phyloP scores from a whole-genome alignment of 2,329 filamentous ascomycete genomes.

The Zymoseptoria crescenta region DNA sequence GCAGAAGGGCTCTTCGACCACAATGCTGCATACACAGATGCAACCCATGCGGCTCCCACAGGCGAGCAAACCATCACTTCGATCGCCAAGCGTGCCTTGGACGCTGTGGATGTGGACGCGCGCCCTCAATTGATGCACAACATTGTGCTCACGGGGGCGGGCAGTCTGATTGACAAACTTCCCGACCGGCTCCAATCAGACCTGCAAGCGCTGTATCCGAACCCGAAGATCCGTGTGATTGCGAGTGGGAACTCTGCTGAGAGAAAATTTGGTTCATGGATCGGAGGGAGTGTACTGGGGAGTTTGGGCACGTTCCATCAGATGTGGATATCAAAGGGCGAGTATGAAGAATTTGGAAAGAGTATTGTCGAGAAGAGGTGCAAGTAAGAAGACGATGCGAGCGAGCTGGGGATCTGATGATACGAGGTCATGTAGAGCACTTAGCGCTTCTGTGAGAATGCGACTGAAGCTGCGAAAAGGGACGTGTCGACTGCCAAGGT shows the following conservation, averaged over 20 bases:
- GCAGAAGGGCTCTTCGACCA: constrained; percentile 90
- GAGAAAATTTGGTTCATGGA: constrained; percentile 87
- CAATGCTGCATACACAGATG: constrained; percentile 55
- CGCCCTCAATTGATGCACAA: constrained; percentile 76
- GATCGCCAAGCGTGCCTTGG: constrained; percentile 69
- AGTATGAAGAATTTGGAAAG: constrained; percentile 91
- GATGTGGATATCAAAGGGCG: constrained; percentile 97
- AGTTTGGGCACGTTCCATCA: constrained; percentile 97
- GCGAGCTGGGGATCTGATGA: background rate
- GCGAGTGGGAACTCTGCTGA: constrained; percentile 81
- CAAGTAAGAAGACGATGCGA: constrained; percentile 52
- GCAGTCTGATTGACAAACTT: constrained; percentile 81
- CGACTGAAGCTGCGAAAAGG: background rate
- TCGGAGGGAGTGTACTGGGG: constrained; percentile 90
- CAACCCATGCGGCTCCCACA: constrained; percentile 47
- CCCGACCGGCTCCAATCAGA: constrained; percentile 84
- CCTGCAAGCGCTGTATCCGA: constrained; percentile 71
- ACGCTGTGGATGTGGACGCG: constrained; percentile 80
- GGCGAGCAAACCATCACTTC: constrained; percentile 69
- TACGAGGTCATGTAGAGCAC: background rate
- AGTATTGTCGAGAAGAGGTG: constrained; percentile 93
- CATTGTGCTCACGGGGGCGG: constrained; percentile 86
- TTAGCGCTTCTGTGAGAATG: background rate
- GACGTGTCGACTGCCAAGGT: background rate
- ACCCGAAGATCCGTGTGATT: constrained; percentile 78